These are phyloP conservation scores for Aplosporella prunicola DNA, from an alignment of 2,329 filamentous ascomycete species.

Conservation along the genomic window DNA sequence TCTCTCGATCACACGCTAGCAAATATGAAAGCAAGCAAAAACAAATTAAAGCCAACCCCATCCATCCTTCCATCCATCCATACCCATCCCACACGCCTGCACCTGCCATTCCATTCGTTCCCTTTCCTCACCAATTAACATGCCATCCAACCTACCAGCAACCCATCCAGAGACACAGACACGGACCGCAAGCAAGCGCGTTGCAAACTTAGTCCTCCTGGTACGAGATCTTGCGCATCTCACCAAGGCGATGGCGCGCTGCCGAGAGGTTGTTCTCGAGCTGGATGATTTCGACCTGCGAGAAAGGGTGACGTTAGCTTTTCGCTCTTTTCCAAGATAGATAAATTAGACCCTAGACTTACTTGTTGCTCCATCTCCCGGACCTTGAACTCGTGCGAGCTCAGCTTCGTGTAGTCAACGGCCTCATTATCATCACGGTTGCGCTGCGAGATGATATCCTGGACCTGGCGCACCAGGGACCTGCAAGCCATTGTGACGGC, in stretches of 20 bases:
- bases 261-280: slow-evolving; percentile 77
- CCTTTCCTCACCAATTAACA: no score
- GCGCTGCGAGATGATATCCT: slow-evolving; percentile 83
- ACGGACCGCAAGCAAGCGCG: no score
- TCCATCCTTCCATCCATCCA: no score
- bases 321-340: no score
- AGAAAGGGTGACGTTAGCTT: no score
- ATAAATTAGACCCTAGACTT: slow-evolving; percentile 29
- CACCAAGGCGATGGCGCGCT: slow-evolving; percentile 74
- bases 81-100: no score
- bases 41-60: no score
- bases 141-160: no score
- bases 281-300: slow-evolving; percentile 89
- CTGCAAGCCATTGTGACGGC: slow-evolving; percentile 85
- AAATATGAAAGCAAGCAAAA: no score
- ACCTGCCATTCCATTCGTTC: no score
- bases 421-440: slow-evolving; percentile 67
- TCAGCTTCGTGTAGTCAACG: slow-evolving; percentile 81
- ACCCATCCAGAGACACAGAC: no score
- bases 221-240: slow-evolving; percentile 98
- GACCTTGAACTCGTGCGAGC: slow-evolving; percentile 95
- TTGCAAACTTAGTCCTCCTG: slow-evolving; percentile 56
- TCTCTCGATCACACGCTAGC: no score
- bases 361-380: slow-evolving; percentile 99
- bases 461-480: slow-evolving; percentile 81